Evolutionary conservation across 75 land plant species (phyloP).

Genomic region (Pinus tabuliformis): DNA sequence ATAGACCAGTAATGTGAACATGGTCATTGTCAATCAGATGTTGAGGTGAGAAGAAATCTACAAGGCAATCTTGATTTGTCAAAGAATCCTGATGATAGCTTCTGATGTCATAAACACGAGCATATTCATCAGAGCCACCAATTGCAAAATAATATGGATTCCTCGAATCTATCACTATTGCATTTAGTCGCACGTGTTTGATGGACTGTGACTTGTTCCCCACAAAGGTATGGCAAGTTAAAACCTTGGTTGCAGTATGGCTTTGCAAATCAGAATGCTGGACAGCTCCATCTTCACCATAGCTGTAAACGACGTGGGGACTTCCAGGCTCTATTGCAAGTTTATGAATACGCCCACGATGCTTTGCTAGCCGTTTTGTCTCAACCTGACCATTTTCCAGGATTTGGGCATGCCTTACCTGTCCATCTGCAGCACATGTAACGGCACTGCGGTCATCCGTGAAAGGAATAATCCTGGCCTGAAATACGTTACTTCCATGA

Average conservation of each 20-base stretch:
- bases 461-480: constrained; percentile 82
- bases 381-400: constrained; percentile 52
- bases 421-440: too few species aligned
- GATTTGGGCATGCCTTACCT: constrained; percentile 69
- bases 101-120: constrained; percentile 82
- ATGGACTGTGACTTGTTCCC: constrained; percentile 15
- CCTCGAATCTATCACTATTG: constrained; percentile 70
- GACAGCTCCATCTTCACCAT: constrained; percentile 89
- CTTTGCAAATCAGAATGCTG: constrained; percentile 77
- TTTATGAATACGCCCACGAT: constrained; percentile 72
- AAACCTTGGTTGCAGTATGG: constrained; percentile 40
- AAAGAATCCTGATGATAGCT: constrained; percentile 28
- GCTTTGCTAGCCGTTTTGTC: constrained; percentile 56
- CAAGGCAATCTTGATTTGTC: constrained; percentile 36
- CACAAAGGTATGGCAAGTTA: constrained; percentile 42
- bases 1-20: constrained; percentile 72
- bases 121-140: constrained; percentile 81
- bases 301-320: constrained; percentile 70
- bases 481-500: constrained; percentile 69
- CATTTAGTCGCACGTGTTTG: constrained; percentile 41
- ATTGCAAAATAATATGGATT: constrained; percentile 66
- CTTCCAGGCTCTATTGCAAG: constrained; percentile 93
- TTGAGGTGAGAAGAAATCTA: constrained; percentile 49
- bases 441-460: constrained; percentile 53
- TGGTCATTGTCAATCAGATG: constrained; percentile 52